Evolutionary conservation across 495 filamentous ascomycete species (phyloP).

Genomic region (Tuber borchii): DNA sequence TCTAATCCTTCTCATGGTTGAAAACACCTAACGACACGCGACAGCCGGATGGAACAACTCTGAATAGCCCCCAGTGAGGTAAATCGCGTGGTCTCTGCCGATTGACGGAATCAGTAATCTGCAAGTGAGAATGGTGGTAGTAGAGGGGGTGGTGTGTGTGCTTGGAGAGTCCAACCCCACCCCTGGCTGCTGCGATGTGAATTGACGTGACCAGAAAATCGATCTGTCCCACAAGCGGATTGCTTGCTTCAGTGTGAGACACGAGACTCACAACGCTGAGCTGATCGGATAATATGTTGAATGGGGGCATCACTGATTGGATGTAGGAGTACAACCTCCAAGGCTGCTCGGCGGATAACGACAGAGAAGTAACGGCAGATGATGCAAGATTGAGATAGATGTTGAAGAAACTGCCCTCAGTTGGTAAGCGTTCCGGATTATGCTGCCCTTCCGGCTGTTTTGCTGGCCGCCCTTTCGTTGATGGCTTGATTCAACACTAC

Average conservation of each 20-base stretch:
- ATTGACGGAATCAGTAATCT: conserved; percentile 32
- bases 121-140: not conserved
- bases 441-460: conserved; percentile 32
- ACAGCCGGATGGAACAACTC: conserved; percentile 33
- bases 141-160: conserved; percentile 22
- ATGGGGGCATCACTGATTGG: conserved; percentile 32
- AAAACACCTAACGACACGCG: conserved; percentile 36
- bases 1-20: conserved; percentile 30
- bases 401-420: conserved; percentile 25
- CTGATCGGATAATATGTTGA: conserved; percentile 38
- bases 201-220: conserved; percentile 42
- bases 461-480: conserved; percentile 14
- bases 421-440: conserved; percentile 39
- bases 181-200: conserved; percentile 40
- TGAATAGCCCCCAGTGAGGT: conserved; percentile 33
- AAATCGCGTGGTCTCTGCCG: conserved; percentile 42
- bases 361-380: conserved; percentile 39
- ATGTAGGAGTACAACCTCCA: conserved; percentile 19
- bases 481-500: not conserved
- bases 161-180: conserved; percentile 29
- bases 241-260: conserved; percentile 42
- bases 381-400: conserved; percentile 41
- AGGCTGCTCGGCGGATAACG: conserved; percentile 35
- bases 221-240: conserved; percentile 41
- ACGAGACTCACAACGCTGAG: conserved; percentile 31